Evolutionary conservation across 768 basidiomycete genomes (phyloP), one percentile per base, ranked within the genome.

Genomic region (Lentinula sp.): DNA sequence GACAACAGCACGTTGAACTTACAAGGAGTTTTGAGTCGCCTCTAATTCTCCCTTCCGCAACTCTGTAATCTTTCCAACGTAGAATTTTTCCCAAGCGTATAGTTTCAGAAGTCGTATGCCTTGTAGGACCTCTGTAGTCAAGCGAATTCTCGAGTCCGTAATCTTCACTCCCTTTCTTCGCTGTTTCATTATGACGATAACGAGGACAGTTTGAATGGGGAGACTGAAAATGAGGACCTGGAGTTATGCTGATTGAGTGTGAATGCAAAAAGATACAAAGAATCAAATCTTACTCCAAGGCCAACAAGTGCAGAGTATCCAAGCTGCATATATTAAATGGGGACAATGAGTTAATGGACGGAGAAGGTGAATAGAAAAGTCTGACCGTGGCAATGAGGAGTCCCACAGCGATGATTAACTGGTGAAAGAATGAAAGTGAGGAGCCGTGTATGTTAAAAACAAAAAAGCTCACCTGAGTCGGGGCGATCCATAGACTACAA

Each of bases 241-340:
- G n/a, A 33, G 32, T 12, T 9, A n/a, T 16, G 9, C 9, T 23
- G n/a, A 43, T 37, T 57, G 37, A 53, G 8, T n/a, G 16, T n/a
- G 45, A 41, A 32, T n/a, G 35, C 13, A 5, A 55, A 16, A 9
- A 36, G 36, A 16, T 32, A 23, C 23, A 37, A 13, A 37, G 32
- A 16, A 54, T 28, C 5, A 13, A 52, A n/a, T 13, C 70, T 50
- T 67, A 78, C 78, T 3, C 73, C 81, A 35, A 82, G 69, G 12
- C 79, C 81, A 42, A 85, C 82, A 3, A 86, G 73, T 0, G 81
- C 84, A 16, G 82, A 83, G 65, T 78, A 79, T 4, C 83, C 81
- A n/a, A 85, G 69, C 72, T 81, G 28, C 28, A 28, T 28, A 45
- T 5, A 56, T 13, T 52, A 15, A 13, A 50, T 35, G 15, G 23